Evolutionary conservation across 2,329 filamentous ascomycete genomes (phyloP), one percentile per base, ranked within the genome.

Genomic region (Monosporascus sp.): DNA sequence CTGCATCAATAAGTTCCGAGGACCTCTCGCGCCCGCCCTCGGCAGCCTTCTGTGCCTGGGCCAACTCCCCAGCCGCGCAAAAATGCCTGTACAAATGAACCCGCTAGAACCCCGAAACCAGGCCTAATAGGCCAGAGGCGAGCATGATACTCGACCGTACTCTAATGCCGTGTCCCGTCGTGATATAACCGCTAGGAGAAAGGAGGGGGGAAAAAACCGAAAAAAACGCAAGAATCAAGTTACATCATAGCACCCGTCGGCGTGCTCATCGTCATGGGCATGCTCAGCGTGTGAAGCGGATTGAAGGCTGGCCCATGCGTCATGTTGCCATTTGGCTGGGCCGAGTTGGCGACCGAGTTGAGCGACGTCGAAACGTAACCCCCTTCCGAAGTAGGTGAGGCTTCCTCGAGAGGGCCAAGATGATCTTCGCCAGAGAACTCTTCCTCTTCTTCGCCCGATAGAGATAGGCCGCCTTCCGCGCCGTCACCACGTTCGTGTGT

Each of bases 371-470:
- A 70, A 45, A 81, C 69, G 67, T 88, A 89, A 51, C 83, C 83
- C 59, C 79, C 76, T 59, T 88, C 85, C 0, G 87, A 89, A 48
- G 81, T 84, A 17, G 89, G 88, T 14, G 88, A 91, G 18, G 87
- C 85, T 59, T 92, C 88, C 58, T 91, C 89, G 28, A 92, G 81
- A 40, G 89, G 87, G 50, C 88, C 87, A 52, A 93, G 84, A 31
- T 92, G 88, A 61, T 94, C 89, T 60, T 95, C 91, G 56, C 93
- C 90, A 37, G 84, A 86, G 63, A 79, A 86, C 51, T 94, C 89
- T 65, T 96, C 91, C 61, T 93, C 84, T 46, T 95, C 91, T 63
- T 96, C 91, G 53, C 93, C 91, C 40, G 88, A 87, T 55, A 85
- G 80, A 66, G 79, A 80, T 64, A 85, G 78, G 54, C 70, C 70